Conservation (phyloP, 1,284 basidiomycete genomes). For the Moesziomyces parantarcticus region DNA sequence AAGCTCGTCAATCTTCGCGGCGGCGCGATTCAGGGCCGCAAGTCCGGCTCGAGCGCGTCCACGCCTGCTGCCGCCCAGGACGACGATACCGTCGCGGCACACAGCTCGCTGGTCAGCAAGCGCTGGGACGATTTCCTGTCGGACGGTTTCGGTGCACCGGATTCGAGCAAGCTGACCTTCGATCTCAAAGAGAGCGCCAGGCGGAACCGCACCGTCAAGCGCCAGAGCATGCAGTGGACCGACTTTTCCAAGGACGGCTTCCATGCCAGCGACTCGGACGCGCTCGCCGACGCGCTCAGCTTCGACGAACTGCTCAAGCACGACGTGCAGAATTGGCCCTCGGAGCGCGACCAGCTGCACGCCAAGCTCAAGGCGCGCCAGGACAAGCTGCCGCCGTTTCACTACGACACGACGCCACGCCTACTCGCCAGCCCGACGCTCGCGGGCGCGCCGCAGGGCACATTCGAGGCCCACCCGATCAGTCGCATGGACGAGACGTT, state of each 20-base stretch:
- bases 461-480: conserved; percentile 37
- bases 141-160: conserved; percentile 62
- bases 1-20: conserved; percentile 63
- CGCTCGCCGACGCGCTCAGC: conserved; percentile 52
- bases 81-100: conserved; percentile 34
- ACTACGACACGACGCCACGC: conserved; percentile 56
- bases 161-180: conserved; percentile 60
- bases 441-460: conserved; percentile 22
- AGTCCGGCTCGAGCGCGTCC: conserved; percentile 1
- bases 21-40: conserved; percentile 29
- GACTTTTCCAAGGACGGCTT: conserved; percentile 61
- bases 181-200: conserved; percentile 62
- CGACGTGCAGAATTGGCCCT: conserved; percentile 58
- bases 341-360: conserved; percentile 41
- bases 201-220: conserved; percentile 35
- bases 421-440: conserved; percentile 47
- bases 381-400: conserved; percentile 55
- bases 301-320: conserved; percentile 60
- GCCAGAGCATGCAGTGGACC: conserved; percentile 60
- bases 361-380: conserved; percentile 46
- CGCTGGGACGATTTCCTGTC: conserved; percentile 61
- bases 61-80: conserved; percentile 11
- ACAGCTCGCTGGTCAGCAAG: conserved; percentile 54
- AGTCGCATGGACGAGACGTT: conserved; percentile 63
- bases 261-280: conserved; percentile 22